These are phyloP conservation scores for Leccinum variicolor DNA, from an alignment of 768 basidiomycete genomes.

Conservation along the genomic window DNA sequence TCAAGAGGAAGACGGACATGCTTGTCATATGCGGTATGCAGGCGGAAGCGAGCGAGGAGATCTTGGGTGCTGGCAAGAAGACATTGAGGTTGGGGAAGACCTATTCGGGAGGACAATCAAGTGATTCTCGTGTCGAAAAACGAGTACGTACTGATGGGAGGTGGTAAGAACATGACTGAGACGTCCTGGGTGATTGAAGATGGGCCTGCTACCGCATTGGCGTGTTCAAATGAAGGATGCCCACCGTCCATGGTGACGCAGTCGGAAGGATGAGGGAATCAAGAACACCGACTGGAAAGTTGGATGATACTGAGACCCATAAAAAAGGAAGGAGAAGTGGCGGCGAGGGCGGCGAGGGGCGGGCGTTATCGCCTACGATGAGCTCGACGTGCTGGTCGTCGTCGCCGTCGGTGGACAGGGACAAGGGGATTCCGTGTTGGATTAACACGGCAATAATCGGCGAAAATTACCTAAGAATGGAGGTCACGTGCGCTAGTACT, in stretches of 20 bases:
- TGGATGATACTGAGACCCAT: slow-evolving; percentile 14
- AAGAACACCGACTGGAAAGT: slow-evolving; percentile 18
- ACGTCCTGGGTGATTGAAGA: slow-evolving; percentile 36
- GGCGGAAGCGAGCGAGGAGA: slow-evolving; percentile 67
- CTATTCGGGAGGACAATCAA: slow-evolving; percentile 23
- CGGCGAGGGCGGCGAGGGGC: background rate
- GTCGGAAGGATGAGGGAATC: slow-evolving; percentile 20
- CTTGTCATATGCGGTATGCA: slow-evolving; percentile 75
- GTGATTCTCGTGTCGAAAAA: slow-evolving; percentile 2
- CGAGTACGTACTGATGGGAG: slow-evolving; percentile 30
- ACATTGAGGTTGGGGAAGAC: slow-evolving; percentile 32
- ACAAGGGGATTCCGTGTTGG: slow-evolving; percentile 35
- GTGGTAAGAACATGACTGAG: slow-evolving; percentile 27
- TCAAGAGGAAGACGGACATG: slow-evolving; percentile 60
- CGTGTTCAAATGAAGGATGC: slow-evolving; percentile 28
- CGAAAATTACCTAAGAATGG: slow-evolving; percentile 29
- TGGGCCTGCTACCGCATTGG: slow-evolving; percentile 64
- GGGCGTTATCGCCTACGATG: slow-evolving; percentile 31
- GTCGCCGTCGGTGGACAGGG: slow-evolving; percentile 34
- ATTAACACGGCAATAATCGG: slow-evolving; percentile 28
- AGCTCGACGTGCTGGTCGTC: slow-evolving; percentile 25
- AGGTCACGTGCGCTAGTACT: slow-evolving; percentile 21
- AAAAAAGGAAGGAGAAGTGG: slow-evolving; percentile 3
- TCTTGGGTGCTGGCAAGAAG: slow-evolving; percentile 75
- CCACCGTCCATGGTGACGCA: slow-evolving; percentile 30